Conservation (phyloP, 768 basidiomycete genomes). For the Lactarius pseudohatsudake region DNA sequence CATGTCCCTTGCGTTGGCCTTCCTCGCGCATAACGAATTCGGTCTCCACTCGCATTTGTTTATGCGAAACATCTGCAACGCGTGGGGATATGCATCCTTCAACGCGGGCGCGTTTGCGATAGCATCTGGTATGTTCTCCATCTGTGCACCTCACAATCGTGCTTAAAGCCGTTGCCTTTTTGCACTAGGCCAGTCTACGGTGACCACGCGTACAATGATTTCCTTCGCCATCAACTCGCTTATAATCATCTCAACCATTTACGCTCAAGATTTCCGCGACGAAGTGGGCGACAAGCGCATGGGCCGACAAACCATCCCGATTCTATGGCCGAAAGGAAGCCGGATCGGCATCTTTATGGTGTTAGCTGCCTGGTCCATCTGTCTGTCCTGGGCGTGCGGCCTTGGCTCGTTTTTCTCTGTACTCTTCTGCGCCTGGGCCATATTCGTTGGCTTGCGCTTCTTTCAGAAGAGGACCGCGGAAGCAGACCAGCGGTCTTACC, state of each 20-base stretch:
- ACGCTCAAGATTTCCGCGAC: conserved; percentile 40
- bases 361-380: conserved; percentile 32
- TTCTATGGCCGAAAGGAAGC: conserved; percentile 27
- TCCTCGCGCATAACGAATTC: conserved; percentile 32
- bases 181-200: conserved; percentile 1
- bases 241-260: conserved; percentile 40
- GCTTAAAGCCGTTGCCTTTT: not conserved
- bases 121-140: conserved; percentile 8
- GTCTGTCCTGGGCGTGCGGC: conserved; percentile 29
- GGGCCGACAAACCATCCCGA: conserved; percentile 37
- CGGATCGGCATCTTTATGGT: conserved; percentile 30
- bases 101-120: conserved; percentile 32
- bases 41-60: conserved; percentile 27
- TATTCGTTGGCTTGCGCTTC: conserved; percentile 31
- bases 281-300: conserved; percentile 34
- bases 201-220: conserved; percentile 4
- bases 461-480: conserved; percentile 20
- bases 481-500: conserved; percentile 33
- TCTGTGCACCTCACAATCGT: not conserved
- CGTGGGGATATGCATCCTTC: conserved; percentile 28
- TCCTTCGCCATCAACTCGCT: conserved; percentile 33
- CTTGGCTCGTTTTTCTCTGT: conserved; percentile 22
- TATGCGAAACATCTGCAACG: conserved; percentile 28
- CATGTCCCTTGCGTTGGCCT: conserved; percentile 24
- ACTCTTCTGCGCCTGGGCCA: conserved; percentile 25